Evolutionary conservation across 345 rosid genomes (phyloP), one percentile per base, ranked within the genome.

Genomic region (Gynandropsis gynandra): DNA sequence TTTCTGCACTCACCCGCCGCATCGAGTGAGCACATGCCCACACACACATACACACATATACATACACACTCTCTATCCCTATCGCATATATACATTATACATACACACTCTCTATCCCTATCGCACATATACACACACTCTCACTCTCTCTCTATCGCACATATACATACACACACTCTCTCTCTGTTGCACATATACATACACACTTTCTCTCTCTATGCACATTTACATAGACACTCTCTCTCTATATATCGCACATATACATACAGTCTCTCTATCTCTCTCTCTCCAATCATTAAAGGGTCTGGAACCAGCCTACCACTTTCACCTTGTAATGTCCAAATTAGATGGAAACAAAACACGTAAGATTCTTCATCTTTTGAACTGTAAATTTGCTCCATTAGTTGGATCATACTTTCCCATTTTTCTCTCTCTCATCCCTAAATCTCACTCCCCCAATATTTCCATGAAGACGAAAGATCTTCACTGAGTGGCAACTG

Each of bases 301-400:
- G 71, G 60, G 59, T 66, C 56, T 53, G 61, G 44, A 37, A 47
- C 56, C 71, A 59, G 71, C 71, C 65, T 59, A 47, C 71, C 65
- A 59, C 71, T 65, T 65, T 59, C 65, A 59, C 70, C 70, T 45
- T 65, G 60, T 44, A 58, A 59, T 59, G 64, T 65, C 52, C 59
- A 58, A 54, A 20, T 56, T 38, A 58, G 54, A 66, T 47, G 35
- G 16, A 59, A 54, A 65, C n/a, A 36, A 52, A 51, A 27, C 52
- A 63, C 68, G 52, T 56, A 47, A 54, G 71, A 66, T 66, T 66
- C 71, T 66, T 60, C 47, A 35, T 31, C 66, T 60, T 66, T 59
- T 66, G 57, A 47, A 59, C 71, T 59, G 71, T 66, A 54, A 65
- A 64, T 47, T 48, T 54, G 51, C 34, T 58, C 12, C 13, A 11